phyloP scores from a whole-genome alignment of 169 alveolate species.

The Plasmodium knowlesi region DNA sequence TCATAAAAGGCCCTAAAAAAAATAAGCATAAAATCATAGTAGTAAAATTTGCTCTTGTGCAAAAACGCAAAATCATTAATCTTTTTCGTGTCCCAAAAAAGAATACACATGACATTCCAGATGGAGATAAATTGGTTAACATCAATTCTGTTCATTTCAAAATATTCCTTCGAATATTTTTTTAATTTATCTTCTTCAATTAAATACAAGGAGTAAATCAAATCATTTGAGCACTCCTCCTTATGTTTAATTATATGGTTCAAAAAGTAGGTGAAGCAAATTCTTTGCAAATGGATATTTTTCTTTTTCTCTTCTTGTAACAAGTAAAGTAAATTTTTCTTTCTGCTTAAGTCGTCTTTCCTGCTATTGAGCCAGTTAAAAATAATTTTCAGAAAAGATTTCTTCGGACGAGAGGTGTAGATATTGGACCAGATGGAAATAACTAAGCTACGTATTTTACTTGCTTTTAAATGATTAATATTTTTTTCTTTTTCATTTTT shows the following conservation, averaged over 20 bases:
- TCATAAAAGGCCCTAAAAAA: constrained; percentile 40
- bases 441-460: constrained; percentile 31
- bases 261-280: constrained; percentile 36
- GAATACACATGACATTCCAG: constrained; percentile 53
- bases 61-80: constrained; percentile 24
- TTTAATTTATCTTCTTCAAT: constrained; percentile 28
- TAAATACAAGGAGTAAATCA: constrained; percentile 34
- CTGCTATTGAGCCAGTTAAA: constrained; percentile 64
- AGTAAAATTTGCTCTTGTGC: constrained; percentile 34
- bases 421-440: constrained; percentile 57
- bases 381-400: constrained; percentile 27
- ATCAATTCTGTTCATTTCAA: constrained; percentile 30
- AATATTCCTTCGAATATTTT: constrained; percentile 12
- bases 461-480: not conserved
- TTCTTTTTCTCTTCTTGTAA: constrained; percentile 23
- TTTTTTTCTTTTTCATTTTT: constrained; percentile 33
- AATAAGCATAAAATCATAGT: constrained; percentile 64
- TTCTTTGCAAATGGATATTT: constrained; percentile 12
- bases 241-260: constrained; percentile 36
- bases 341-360: constrained; percentile 29
- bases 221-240: constrained; percentile 62
- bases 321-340: constrained; percentile 41
- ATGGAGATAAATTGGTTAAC: constrained; percentile 59
- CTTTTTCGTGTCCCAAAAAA: constrained; percentile 66
- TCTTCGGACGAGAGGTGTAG: constrained; percentile 39